These are phyloP conservation scores for Trichoderma brevicompactum DNA, from an alignment of 2,329 filamentous ascomycete species.

Conservation along the genomic window DNA sequence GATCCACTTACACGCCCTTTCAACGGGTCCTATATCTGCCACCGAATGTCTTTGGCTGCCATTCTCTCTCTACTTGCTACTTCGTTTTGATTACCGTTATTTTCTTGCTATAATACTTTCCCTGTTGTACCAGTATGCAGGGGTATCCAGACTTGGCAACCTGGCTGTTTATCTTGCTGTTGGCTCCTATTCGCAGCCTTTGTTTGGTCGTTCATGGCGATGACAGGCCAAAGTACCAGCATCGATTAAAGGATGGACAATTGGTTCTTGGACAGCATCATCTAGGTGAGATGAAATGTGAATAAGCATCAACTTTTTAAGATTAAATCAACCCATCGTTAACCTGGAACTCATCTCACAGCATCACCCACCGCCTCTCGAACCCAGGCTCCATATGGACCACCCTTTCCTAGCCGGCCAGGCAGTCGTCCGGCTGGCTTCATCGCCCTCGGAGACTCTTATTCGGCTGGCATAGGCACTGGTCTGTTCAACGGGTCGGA, in stretches of 20 bases:
- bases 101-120: background rate
- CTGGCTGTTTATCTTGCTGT: conserved; percentile 10
- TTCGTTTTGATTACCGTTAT: background rate
- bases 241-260: background rate
- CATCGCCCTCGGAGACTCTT: conserved; percentile 52
- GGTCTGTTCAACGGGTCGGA: conserved; percentile 45
- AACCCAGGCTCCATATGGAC: conserved; percentile 8
- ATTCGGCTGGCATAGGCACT: conserved; percentile 55
- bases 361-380: conserved; percentile 17
- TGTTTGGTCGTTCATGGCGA: background rate
- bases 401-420: conserved; percentile 27
- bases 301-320: background rate
- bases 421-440: conserved; percentile 40
- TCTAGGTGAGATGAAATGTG: conserved; percentile 6
- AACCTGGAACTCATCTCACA: background rate
- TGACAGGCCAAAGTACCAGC: conserved; percentile 12
- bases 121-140: background rate
- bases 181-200: background rate
- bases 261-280: background rate
- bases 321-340: background rate
- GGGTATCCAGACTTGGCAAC: background rate
- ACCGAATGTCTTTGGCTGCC: background rate
- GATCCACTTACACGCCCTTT: too few relatives aligned
- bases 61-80: background rate
- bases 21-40: too few relatives aligned